Conservation (phyloP, 345 rosid genomes). For the Melastoma malabathricum region DNA sequence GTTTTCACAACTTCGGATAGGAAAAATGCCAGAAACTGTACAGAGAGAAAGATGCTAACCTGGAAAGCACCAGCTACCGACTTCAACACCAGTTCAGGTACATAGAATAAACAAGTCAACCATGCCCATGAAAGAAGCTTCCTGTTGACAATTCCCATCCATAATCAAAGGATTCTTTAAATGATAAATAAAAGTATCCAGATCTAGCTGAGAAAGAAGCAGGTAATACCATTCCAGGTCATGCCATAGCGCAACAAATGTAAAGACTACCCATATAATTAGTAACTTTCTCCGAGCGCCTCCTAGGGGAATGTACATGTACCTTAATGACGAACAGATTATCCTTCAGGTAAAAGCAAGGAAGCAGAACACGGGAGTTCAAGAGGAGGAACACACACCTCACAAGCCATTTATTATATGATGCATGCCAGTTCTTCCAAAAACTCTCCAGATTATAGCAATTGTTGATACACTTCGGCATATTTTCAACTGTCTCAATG, state of each 20-base stretch:
- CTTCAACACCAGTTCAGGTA: slow-evolving; percentile 82
- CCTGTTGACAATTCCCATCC: slow-evolving; percentile 35
- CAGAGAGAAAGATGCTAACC: slow-evolving; percentile 26
- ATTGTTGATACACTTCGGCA: slow-evolving; percentile 90
- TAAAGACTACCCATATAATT: slow-evolving; percentile 81
- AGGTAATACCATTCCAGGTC: slow-evolving; percentile 76
- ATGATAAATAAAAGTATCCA: slow-evolving; percentile 1
- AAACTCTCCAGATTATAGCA: slow-evolving; percentile 77
- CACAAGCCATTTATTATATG: slow-evolving; percentile 96
- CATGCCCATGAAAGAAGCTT: slow-evolving; percentile 99
- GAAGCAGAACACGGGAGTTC: slow-evolving; percentile 1
- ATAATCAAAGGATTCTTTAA: slow-evolving; percentile 6
- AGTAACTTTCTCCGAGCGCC: slow-evolving; percentile 76
- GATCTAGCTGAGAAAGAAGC: slow-evolving; percentile 2
- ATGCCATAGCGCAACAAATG: slow-evolving; percentile 96
- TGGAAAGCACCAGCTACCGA: slow-evolving; percentile 48
- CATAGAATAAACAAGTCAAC: slow-evolving; percentile 87
- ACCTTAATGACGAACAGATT: slow-evolving; percentile 27
- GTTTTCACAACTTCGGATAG: too few relatives aligned
- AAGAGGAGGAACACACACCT: slow-evolving; percentile 34
- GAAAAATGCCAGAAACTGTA: not conserved
- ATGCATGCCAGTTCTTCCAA: slow-evolving; percentile 99
- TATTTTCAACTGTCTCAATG: slow-evolving; percentile 78
- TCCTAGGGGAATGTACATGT: slow-evolving; percentile 93
- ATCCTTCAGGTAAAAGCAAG: too few relatives aligned